Base-by-base conservation (phyloP, 2,329 filamentous ascomycete species). In the Clarireedia hainanense region DNA sequence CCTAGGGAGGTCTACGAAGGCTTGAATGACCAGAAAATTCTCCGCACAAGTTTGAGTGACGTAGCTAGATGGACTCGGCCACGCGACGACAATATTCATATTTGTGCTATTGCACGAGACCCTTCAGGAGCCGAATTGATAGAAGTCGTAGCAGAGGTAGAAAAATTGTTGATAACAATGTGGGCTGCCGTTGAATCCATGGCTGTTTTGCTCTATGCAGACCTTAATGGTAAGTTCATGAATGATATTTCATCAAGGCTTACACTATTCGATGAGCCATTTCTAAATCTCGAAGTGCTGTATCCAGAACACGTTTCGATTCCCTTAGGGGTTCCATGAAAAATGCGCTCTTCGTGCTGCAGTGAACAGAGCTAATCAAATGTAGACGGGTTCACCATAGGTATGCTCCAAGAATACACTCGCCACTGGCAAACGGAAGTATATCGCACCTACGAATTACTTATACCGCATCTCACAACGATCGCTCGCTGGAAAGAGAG, bases 161-260 rank as follows among this genome's bases (percentile, higher is more conserved):
- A 56, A 34, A 26, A 27, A 17, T 47, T 40, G 5, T 30, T 56
- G 40, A 20, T 56, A 12, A n/a, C 5, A 4, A 47, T 51, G 23
- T 56, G 54, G 54, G 12, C 12, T 47, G 48, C 23, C 26, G 49
- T 56, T 6, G 54, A 56, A 42, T 40, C 47, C 3, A 52, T 52
- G 40, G 34, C 52, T 23, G 24, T 56, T 39, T 17, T 47, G 17
- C 24, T 30, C 14, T 47, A 52, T 47, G 34, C 42, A 37, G 42
- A 56, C 5, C 4, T 52, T 10, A 27, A n/a, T 3, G 17, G 53
- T 52, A 23, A 27, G 42, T 34, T n/a, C 14, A 17, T 30, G n/a
- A 6, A 34, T 27, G 7, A 4, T 51, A 6, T 20, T 26, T 15
- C 15, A 30, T 3, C 34, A 17, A 9, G 9, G 10, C 7, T 12